These are phyloP conservation scores for Penicillium verrucosum DNA, from an alignment of 2,329 filamentous ascomycete species.

Conservation along the genomic window DNA sequence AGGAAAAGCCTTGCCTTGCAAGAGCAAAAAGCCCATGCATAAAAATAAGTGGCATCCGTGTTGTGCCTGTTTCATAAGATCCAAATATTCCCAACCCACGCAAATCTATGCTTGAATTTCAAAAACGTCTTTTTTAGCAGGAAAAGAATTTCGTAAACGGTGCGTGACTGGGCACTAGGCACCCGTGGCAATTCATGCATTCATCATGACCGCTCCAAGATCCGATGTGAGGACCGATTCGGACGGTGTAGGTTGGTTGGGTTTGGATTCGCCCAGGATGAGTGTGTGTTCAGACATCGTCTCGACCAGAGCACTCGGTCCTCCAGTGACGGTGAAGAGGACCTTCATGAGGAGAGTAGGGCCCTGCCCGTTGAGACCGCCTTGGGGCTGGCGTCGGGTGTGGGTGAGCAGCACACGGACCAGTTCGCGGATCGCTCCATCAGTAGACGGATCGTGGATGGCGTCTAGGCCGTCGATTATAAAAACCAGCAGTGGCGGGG, in stretches of 20 bases:
- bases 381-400: constrained; percentile 25
- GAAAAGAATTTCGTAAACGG: constrained; percentile 21
- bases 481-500: constrained; percentile 37
- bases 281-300: constrained; percentile 34
- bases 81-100: constrained; percentile 12
- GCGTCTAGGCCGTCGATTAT: constrained; percentile 37
- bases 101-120: constrained; percentile 18
- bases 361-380: constrained; percentile 21
- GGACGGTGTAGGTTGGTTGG: constrained; percentile 18
- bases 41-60: constrained; percentile 1
- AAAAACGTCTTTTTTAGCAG: constrained; percentile 12
- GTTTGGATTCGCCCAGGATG: constrained; percentile 26
- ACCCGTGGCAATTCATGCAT: constrained; percentile 25
- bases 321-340: constrained; percentile 36
- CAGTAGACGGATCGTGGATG: constrained; percentile 33
- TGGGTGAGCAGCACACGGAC: constrained; percentile 35
- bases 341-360: constrained; percentile 34
- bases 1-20: constrained; percentile 1
- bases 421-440: constrained; percentile 33
- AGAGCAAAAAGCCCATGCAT: constrained; percentile 6
- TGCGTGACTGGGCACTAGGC: neutral
- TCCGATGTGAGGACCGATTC: constrained; percentile 28
- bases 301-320: constrained; percentile 31
- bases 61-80: constrained; percentile 4
- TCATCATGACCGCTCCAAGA: constrained; percentile 32